Percentiles rank a stretch among this genome's conserved stretches.
phyloP scores from a whole-genome alignment of 768 basidiomycete species.

The Leucocoprinus sp. region DNA sequence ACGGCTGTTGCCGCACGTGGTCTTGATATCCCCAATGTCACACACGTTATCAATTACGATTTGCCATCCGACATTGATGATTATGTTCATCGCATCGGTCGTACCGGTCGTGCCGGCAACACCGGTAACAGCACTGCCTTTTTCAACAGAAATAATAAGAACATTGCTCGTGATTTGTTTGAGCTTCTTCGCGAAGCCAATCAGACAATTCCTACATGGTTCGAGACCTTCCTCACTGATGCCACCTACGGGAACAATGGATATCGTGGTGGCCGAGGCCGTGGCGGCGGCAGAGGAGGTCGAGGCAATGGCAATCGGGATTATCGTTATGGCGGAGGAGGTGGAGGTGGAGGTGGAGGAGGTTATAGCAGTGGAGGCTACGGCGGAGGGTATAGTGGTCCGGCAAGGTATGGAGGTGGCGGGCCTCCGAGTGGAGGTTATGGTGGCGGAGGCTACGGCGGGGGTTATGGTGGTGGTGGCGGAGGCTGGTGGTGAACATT shows the following conservation, averaged over 20 bases:
- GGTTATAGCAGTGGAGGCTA: slow-evolving; percentile 19
- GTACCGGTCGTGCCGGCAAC: slow-evolving; percentile 98
- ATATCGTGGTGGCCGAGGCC: slow-evolving; percentile 45
- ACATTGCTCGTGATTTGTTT: slow-evolving; percentile 85
- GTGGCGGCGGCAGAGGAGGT: slow-evolving; percentile 55
- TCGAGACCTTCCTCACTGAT: slow-evolving; percentile 81
- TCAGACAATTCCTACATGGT: slow-evolving; percentile 88
- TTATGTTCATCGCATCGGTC: slow-evolving; percentile 97
- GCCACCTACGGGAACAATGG: slow-evolving; percentile 59
- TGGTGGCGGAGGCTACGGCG: slow-evolving; percentile 14
- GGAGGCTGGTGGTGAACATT: slow-evolving; percentile 39
- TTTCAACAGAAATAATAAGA: slow-evolving; percentile 89
- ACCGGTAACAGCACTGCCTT: slow-evolving; percentile 94
- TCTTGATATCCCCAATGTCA: slow-evolving; percentile 98
- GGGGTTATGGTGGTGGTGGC: slow-evolving; percentile 15
- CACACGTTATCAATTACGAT: slow-evolving; percentile 98
- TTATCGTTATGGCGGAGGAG: slow-evolving; percentile 32
- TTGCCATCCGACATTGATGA: slow-evolving; percentile 97
- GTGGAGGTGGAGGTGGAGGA: slow-evolving; percentile 22
- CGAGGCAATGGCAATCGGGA: slow-evolving; percentile 40
- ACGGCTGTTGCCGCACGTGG: slow-evolving; percentile 99
- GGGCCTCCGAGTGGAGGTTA: slow-evolving; percentile 22
- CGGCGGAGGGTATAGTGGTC: slow-evolving; percentile 21
- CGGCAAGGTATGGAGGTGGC: slow-evolving; percentile 22
- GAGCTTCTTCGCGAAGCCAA: slow-evolving; percentile 95